Percentiles rank a stretch among this genome's conserved stretches.
These are phyloP conservation scores for Trichocomaceae sp. DNA, from an alignment of 2,329 filamentous ascomycete species.

Conservation along the genomic window DNA sequence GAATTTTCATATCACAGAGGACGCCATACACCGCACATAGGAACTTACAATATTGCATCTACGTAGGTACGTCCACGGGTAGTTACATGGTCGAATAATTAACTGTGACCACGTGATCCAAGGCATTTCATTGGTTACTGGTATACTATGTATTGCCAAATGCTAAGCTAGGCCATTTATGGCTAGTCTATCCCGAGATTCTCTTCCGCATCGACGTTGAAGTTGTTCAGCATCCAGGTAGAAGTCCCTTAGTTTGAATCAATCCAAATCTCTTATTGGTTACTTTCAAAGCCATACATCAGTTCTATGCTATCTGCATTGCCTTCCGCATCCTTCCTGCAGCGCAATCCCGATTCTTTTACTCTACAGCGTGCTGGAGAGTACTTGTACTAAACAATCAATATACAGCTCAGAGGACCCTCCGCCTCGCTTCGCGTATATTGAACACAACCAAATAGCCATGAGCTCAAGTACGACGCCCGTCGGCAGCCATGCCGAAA, in stretches of 20 bases:
- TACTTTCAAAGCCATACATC: background rate
- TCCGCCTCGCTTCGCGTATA: background rate
- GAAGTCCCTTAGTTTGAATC: background rate
- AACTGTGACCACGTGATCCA: too few relatives aligned
- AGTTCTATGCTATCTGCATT: background rate
- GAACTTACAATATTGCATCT: too few relatives aligned
- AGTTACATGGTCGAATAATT: too few relatives aligned
- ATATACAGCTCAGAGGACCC: background rate
- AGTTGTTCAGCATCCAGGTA: background rate
- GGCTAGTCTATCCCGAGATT: background rate
- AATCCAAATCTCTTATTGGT: background rate
- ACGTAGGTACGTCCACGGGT: too few relatives aligned
- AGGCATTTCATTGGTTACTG: too few relatives aligned
- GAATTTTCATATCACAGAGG: too few relatives aligned
- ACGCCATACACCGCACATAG: too few relatives aligned
- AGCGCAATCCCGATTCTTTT: background rate
- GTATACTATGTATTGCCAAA: too few relatives aligned
- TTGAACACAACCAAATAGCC: background rate
- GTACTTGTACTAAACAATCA: background rate
- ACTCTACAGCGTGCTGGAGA: background rate
- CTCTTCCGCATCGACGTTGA: background rate
- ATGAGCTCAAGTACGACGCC: slow-evolving; percentile 13
- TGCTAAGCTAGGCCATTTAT: background rate
- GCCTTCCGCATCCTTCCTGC: background rate
- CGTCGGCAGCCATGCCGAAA: slow-evolving; percentile 3